These are phyloP conservation scores for Carex scoparia DNA, from an alignment of 176 grass and related monocot species.

Conservation along the genomic window DNA sequence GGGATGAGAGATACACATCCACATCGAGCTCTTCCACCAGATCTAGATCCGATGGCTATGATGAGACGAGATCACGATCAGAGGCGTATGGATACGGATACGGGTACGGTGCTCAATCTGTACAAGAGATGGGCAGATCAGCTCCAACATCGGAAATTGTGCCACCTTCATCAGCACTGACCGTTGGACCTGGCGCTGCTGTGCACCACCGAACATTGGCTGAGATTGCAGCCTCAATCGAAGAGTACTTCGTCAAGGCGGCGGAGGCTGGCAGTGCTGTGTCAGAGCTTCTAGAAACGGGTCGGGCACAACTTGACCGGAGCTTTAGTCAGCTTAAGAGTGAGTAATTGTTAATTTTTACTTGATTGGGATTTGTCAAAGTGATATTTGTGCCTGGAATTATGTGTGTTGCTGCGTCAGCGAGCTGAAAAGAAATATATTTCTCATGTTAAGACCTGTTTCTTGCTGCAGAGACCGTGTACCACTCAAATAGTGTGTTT, in stretches of 20 bases:
- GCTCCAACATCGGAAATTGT: slow-evolving; percentile 43
- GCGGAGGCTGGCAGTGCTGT: slow-evolving; percentile 58
- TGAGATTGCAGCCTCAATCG: slow-evolving; percentile 75
- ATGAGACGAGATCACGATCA: slow-evolving; percentile 67
- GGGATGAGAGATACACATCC: slow-evolving; percentile 28
- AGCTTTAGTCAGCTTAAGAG: slow-evolving; percentile 89
- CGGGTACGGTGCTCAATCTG: slow-evolving; percentile 17
- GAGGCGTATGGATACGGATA: slow-evolving; percentile 35
- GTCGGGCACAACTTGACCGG: slow-evolving; percentile 68
- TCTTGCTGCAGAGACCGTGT: slow-evolving; percentile 69
- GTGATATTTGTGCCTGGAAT: not conserved
- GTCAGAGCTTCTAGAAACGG: slow-evolving; percentile 71
- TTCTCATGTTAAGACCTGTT: slow-evolving; percentile 16
- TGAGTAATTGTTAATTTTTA: slow-evolving; percentile 23
- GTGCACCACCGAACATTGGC: slow-evolving; percentile 73
- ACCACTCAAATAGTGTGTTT: slow-evolving; percentile 82
- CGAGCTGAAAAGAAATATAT: not conserved
- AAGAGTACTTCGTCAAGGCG: slow-evolving; percentile 86
- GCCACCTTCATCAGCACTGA: slow-evolving; percentile 37
- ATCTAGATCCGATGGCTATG: slow-evolving; percentile 58
- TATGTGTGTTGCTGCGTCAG: not conserved
- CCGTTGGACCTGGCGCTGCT: slow-evolving; percentile 50
- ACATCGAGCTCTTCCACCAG: slow-evolving; percentile 28
- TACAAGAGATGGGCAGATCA: slow-evolving; percentile 11
- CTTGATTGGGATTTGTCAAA: not conserved